These are phyloP conservation scores for Annulohypoxylon nitens DNA, from an alignment of 495 filamentous ascomycete species.

Conservation along the genomic window DNA sequence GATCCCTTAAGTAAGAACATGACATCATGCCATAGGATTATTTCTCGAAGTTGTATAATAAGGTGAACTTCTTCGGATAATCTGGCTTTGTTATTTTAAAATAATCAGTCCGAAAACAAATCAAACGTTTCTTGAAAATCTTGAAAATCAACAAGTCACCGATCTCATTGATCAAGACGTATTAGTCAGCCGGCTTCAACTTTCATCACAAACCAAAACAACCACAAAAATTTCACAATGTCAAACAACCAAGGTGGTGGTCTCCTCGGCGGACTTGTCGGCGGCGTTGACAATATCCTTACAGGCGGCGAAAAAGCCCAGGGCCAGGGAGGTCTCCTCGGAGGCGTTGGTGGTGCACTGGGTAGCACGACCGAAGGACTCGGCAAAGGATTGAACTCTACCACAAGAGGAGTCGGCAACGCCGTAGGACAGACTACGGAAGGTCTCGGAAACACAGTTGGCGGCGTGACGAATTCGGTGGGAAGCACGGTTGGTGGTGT, in stretches of 20 bases:
- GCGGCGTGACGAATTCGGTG: conserved; percentile 44
- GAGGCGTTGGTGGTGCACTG: conserved; percentile 49
- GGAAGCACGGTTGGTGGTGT: conserved; percentile 46
- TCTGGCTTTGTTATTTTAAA: neutral
- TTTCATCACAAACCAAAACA: conserved; percentile 1
- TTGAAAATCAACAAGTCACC: neutral
- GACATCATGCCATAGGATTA: conserved; percentile 48
- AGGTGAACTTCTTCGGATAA: conserved; percentile 10
- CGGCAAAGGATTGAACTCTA: conserved; percentile 54
- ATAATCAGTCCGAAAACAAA: neutral
- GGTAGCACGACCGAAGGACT: conserved; percentile 53
- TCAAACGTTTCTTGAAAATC: neutral
- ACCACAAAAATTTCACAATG: conserved; percentile 39
- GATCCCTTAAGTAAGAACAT: conserved; percentile 12
- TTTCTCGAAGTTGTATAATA: conserved; percentile 28
- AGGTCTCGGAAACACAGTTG: conserved; percentile 49
- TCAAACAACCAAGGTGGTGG: conserved; percentile 54
- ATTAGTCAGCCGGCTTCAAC: neutral
- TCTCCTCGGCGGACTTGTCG: conserved; percentile 57
- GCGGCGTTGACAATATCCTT: conserved; percentile 57
- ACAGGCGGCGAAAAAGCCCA: conserved; percentile 58
- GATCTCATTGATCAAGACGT: neutral
- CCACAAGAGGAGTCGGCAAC: conserved; percentile 53
- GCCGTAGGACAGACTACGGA: conserved; percentile 55
- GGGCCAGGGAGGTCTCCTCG: conserved; percentile 59